Percentiles rank a stretch among this genome's conserved stretches.
Evolutionary conservation across 805 yeast species (phyloP).

Genomic region (Metschnikowia orientalis): DNA sequence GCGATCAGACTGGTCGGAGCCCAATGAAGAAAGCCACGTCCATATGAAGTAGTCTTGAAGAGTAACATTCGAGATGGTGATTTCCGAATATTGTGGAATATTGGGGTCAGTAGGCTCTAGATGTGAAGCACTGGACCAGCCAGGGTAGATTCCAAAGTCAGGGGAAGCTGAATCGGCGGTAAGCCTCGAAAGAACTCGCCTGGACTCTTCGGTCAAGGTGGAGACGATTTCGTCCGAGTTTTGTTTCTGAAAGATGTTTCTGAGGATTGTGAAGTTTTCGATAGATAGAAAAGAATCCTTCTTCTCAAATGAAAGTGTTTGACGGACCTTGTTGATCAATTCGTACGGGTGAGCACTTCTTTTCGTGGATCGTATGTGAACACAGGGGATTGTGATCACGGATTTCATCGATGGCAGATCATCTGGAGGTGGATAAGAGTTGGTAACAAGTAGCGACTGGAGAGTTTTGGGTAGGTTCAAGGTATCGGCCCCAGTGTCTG

Average conservation of each 20-base stretch:
- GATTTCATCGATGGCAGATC: conserved; percentile 31
- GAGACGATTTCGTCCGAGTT: conserved; percentile 51
- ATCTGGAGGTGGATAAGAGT: conserved; percentile 57
- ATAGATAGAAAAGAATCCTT: conserved; percentile 66
- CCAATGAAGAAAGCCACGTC: conserved; percentile 82
- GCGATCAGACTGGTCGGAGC: conserved; percentile 63
- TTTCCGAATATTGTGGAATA: conserved; percentile 37
- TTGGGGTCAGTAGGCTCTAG: conserved; percentile 11
- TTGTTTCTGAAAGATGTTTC: conserved; percentile 60
- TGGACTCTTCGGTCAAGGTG: conserved; percentile 70
- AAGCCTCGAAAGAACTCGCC: conserved; percentile 46
- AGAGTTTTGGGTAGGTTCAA: conserved; percentile 61
- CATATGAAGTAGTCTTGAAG: conserved; percentile 86
- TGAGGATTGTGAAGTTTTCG: conserved; percentile 73
- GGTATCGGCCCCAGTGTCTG: conserved; percentile 56
- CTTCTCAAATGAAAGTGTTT: conserved; percentile 62
- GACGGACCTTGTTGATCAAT: conserved; percentile 45
- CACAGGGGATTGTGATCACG: conserved; percentile 55
- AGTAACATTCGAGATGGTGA: conserved; percentile 52
- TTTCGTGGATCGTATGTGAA: conserved; percentile 51
- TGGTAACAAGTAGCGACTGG: conserved; percentile 58
- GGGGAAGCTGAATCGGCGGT: conserved; percentile 34
- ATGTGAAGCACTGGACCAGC: conserved; percentile 27
- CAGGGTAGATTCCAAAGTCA: conserved; percentile 36
- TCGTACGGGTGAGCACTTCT: conserved; percentile 51